Percentiles rank a stretch among this genome's conserved stretches.
Conservation (phyloP, 305 asterid genomes). For the Solanum aculeatissimum region DNA sequence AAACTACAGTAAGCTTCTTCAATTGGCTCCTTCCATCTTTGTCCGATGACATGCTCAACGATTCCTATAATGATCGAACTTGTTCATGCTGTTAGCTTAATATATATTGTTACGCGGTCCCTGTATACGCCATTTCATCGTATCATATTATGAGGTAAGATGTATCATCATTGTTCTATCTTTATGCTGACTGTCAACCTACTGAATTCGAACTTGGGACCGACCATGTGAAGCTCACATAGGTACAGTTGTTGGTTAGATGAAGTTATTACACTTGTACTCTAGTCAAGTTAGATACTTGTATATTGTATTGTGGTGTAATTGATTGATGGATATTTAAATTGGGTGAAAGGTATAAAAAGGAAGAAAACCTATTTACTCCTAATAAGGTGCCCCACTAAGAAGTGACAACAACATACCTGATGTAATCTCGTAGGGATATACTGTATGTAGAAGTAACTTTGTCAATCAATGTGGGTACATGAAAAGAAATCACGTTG, state of each 20-base stretch:
- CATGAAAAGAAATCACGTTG: background rate
- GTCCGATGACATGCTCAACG: background rate
- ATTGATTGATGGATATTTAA: background rate
- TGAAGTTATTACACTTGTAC: background rate
- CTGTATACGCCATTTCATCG: background rate
- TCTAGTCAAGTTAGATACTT: background rate
- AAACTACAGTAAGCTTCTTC: slow-evolving; percentile 40
- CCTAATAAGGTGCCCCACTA: background rate
- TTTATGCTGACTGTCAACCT: background rate
- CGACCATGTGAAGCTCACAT: background rate
- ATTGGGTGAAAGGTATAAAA: background rate
- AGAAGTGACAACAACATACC: background rate
- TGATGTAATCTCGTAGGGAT: too few species aligned
- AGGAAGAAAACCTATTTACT: background rate
- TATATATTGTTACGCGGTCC: too few species aligned
- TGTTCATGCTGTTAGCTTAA: background rate
- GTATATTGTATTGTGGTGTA: background rate
- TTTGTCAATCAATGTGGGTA: background rate
- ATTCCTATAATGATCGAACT: background rate
- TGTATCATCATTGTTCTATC: background rate
- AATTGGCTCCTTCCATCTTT: slow-evolving; percentile 59
- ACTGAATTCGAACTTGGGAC: background rate
- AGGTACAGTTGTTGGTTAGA: background rate
- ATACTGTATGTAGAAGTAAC: too few species aligned
- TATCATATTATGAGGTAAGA: background rate